These are phyloP conservation scores for Xylaria hypoxylon DNA, from an alignment of 2,329 filamentous ascomycete species.

Conservation along the genomic window DNA sequence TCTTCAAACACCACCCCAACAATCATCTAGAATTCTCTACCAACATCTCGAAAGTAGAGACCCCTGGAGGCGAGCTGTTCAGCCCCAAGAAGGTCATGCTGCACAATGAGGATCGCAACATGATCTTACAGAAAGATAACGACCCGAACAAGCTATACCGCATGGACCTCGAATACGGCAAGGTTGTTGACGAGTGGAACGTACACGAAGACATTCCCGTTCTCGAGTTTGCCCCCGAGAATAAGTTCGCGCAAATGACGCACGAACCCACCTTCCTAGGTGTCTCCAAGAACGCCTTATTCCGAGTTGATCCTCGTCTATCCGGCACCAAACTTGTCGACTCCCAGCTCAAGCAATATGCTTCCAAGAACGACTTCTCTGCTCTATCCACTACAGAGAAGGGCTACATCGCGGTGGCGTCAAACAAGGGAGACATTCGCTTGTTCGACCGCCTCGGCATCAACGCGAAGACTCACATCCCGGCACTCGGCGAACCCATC, in stretches of 20 bases:
- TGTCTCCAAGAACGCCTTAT: conserved; percentile 91
- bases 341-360: conserved; percentile 92
- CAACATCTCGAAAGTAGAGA: conserved; percentile 95
- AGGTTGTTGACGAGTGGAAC: conserved; percentile 99
- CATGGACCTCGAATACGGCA: conserved; percentile 98
- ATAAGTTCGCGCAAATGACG: conserved; percentile 98
- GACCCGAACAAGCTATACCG: conserved; percentile 93
- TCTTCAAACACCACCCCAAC: conserved; percentile 95
- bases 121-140: conserved; percentile 85
- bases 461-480: conserved; percentile 97
- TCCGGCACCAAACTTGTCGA: conserved; percentile 94
- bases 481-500: conserved; percentile 93
- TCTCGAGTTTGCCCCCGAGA: conserved; percentile 91
- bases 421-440: conserved; percentile 96
- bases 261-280: conserved; percentile 95
- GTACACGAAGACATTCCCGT: conserved; percentile 96
- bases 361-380: conserved; percentile 97
- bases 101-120: conserved; percentile 87
- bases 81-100: conserved; percentile 97
- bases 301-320: conserved; percentile 91
- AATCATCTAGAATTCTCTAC: conserved; percentile 96
- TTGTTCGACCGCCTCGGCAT: conserved; percentile 96
- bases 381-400: conserved; percentile 94
- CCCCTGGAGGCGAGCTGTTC: conserved; percentile 86
- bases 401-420: conserved; percentile 95